Evolutionary conservation across 2,329 filamentous ascomycete genomes (phyloP), one percentile per base, ranked within the genome.

Genomic region (Beauveria varroae): DNA sequence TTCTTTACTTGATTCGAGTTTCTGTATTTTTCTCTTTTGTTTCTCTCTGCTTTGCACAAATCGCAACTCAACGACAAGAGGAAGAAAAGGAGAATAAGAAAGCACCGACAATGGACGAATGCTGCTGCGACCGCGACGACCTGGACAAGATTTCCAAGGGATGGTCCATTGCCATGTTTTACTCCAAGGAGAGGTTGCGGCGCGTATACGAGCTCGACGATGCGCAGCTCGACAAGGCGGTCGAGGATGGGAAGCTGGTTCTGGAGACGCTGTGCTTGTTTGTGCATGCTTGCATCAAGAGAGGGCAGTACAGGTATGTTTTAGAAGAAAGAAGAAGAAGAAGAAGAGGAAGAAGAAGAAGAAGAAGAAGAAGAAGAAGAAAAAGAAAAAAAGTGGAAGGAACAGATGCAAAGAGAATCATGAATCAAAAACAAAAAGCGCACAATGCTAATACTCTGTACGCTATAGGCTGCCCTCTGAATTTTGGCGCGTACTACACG

Each of bases 231-330:
- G 68, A 72, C 30, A 65, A 66, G 18, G 73, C 72, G 0, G 65
- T 68, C 50, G 66, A 69, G 9, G 70, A 73, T 30, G 74, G 74
- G 4, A 66, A 65, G 10, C 61, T 76, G 24, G 69, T 76, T 14
- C 65, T 76, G 40, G 74, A 76, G 66, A 76, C 74, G 8, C 67
- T 74, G 16, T 76, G 74, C 50, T 62, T 76, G n/a, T 76, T 76
- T 57, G 68, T 76, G 26, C 74, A 76, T 58, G 69, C 73, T 26
- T 74, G 73, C 47, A 64, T 76, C 55, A 76, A 72, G 65, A 68
- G 64, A 8, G 73, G 71, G 9, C 74, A 76, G 53, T 76, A 71
- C 65, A 68, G 67, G 74, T 76, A 64, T 43, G 69, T 28, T 5
- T 10, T 1, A 2, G 6, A n/a, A 20, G 4, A 20, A 1, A 22